phyloP scores from a whole-genome alignment of 2,329 filamentous ascomycete species.

The Ceratocystis ficicola region DNA sequence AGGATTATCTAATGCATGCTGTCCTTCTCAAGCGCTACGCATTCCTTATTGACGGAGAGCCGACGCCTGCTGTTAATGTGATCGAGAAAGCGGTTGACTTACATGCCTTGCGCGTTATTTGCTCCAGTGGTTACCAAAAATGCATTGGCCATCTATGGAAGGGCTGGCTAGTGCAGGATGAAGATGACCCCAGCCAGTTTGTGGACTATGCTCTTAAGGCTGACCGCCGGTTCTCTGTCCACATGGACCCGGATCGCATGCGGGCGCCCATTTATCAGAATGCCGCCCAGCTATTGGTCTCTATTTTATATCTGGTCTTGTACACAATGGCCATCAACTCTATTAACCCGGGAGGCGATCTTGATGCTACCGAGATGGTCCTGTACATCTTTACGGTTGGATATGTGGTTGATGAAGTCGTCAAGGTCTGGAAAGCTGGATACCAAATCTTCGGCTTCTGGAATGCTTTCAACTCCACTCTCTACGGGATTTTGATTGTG shows the following conservation, averaged over 20 bases:
- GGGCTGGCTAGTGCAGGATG: constrained; percentile 94
- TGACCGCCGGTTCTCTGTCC: constrained; percentile 62
- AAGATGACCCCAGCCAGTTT: constrained; percentile 79
- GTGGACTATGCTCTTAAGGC: constrained; percentile 75
- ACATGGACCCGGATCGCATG: constrained; percentile 92
- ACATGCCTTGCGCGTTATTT: constrained; percentile 78
- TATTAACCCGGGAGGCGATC: constrained; percentile 69
- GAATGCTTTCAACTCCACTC: constrained; percentile 82
- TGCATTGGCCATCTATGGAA: constrained; percentile 88
- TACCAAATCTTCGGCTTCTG: constrained; percentile 87
- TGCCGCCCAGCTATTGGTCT: constrained; percentile 71
- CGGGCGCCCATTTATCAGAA: constrained; percentile 88
- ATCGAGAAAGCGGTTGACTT: constrained; percentile 89
- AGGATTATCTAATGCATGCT: constrained; percentile 64
- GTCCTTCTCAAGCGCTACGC: constrained; percentile 83
- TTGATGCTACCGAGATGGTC: constrained; percentile 71
- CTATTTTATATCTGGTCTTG: constrained; percentile 66
- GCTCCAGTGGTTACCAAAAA: constrained; percentile 88
- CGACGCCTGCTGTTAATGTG: constrained; percentile 69
- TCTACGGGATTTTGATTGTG: constrained; percentile 67
- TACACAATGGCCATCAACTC: constrained; percentile 92
- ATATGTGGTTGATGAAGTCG: constrained; percentile 75
- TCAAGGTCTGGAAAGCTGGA: constrained; percentile 91
- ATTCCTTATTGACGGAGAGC: constrained; percentile 57
- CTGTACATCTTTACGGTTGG: constrained; percentile 86